These are phyloP conservation scores for Ascochyta lentis DNA, from an alignment of 2,329 filamentous ascomycete species.

Conservation along the genomic window DNA sequence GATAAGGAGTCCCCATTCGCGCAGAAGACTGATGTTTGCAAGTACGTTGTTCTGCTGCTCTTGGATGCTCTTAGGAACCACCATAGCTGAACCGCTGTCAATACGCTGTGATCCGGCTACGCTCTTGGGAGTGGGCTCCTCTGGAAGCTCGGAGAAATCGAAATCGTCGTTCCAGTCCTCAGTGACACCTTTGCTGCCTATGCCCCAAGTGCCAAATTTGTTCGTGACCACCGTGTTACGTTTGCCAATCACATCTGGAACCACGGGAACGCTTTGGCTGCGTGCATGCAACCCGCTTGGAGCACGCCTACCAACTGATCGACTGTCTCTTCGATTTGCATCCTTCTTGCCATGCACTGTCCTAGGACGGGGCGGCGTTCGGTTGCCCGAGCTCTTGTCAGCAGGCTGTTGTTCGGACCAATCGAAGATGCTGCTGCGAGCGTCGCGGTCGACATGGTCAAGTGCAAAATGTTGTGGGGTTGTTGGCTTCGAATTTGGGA, in stretches of 20 bases:
- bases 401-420: constrained; percentile 72
- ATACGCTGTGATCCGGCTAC: constrained; percentile 49
- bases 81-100: constrained; percentile 61
- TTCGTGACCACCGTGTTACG: constrained; percentile 63
- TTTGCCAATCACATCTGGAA: constrained; percentile 63
- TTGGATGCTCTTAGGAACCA: constrained; percentile 80
- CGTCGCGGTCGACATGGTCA: constrained; percentile 50
- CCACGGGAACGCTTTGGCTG: constrained; percentile 80
- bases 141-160: constrained; percentile 69
- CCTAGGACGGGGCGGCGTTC: constrained; percentile 69
- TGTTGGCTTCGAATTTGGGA: constrained; percentile 45
- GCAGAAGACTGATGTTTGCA: constrained; percentile 82
- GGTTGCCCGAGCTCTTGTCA: constrained; percentile 67
- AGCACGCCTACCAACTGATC: constrained; percentile 69
- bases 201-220: constrained; percentile 83
- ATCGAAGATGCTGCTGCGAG: constrained; percentile 75
- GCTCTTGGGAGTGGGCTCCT: constrained; percentile 42
- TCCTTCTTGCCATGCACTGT: constrained; percentile 81
- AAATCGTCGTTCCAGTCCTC: constrained; percentile 94
- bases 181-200: constrained; percentile 78
- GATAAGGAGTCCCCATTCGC: constrained; percentile 80
- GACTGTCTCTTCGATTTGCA: constrained; percentile 72
- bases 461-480: constrained; percentile 48
- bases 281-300: constrained; percentile 75
- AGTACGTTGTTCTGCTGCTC: constrained; percentile 83